These are phyloP conservation scores for Neofusicoccum ribis DNA, from an alignment of 2,329 filamentous ascomycete genomes.

Conservation along the genomic window DNA sequence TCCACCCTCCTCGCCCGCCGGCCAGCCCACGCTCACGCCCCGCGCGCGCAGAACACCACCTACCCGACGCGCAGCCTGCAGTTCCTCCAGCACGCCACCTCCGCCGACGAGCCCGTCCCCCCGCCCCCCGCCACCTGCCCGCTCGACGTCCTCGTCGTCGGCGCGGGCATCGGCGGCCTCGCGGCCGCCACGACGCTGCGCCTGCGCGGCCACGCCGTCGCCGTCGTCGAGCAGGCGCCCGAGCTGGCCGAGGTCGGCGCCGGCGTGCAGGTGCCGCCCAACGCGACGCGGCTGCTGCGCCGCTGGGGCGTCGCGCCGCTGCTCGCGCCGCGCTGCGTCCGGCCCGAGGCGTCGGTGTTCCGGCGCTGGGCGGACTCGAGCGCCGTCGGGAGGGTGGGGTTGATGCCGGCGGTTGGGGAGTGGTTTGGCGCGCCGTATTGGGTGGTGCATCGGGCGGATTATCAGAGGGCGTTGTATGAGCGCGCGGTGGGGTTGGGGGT, in stretches of 20 bases:
- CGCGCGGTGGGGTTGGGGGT: slow-evolving; percentile 25
- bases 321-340: slow-evolving; percentile 22
- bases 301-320: slow-evolving; percentile 45
- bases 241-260: slow-evolving; percentile 32
- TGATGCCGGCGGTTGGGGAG: slow-evolving; percentile 52
- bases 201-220: slow-evolving; percentile 30
- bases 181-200: too few relatives aligned
- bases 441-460: slow-evolving; percentile 27
- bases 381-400: slow-evolving; percentile 50
- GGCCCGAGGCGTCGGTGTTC: slow-evolving; percentile 50
- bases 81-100: slow-evolving; percentile 22
- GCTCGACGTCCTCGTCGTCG: too few relatives aligned
- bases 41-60: slow-evolving; percentile 22
- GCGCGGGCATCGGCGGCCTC: too few relatives aligned
- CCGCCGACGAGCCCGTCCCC: too few relatives aligned
- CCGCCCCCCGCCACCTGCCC: too few relatives aligned
- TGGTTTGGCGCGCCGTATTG: slow-evolving; percentile 26
- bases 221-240: slow-evolving; percentile 36
- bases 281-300: slow-evolving; percentile 45
- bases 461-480: slow-evolving; percentile 25
- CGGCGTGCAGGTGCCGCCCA: slow-evolving; percentile 21
- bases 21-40: too few relatives aligned
- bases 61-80: slow-evolving; percentile 26
- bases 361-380: slow-evolving; percentile 52
- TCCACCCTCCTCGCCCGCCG: not conserved